Evolutionary conservation across 2,329 filamentous ascomycete species (phyloP), one percentile per base, ranked within the genome.

Genomic region (Sphaerulina populicola): DNA sequence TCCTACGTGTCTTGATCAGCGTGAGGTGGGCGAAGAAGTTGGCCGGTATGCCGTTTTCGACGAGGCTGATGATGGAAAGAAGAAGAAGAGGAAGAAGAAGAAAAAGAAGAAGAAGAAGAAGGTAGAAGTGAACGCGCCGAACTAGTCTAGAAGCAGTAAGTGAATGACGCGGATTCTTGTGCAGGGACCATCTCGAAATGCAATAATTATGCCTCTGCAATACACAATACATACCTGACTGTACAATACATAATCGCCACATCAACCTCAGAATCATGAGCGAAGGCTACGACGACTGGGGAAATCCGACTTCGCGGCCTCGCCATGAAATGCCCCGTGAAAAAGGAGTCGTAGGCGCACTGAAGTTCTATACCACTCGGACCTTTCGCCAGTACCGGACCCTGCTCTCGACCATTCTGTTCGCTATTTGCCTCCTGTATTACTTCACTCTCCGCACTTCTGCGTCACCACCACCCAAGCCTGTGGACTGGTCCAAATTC

Each of bases 211-310:
- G 18, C 18, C 18, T 18, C 4, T 3, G 4, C 18, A 18, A 18
- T 18, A 3, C 18, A 18, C 18, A 18, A 18, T 18, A 18, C 27
- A 49, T 49, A n/a, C n/a, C n/a, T n/a, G n/a, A n/a, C n/a, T n/a
- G n/a, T n/a, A 30, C 9, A 43, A 27, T n/a, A 15, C 46, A 42
- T 11, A 9, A 35, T 33, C n/a, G 5, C n/a, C 29, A 27, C 6
- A 6, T 15, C 11, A 18, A 18, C 18, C 18, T 18, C 18, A 18
- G 47, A 53, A 53, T 11, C 38, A 60, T 60, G 58, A 49, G 47
- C 38, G 51, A 55, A 27, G 47, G 52, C 21, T 60, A 60, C 44
- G 58, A 60, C 49, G 58, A 60, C 39, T 60, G 58, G 58, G 58
- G 58, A 23, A 54, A 60, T 56, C 58, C 58, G 7, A 56, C 52